Conservation (phyloP, 306 rosid species). For the Inga leiocalycina region DNA sequence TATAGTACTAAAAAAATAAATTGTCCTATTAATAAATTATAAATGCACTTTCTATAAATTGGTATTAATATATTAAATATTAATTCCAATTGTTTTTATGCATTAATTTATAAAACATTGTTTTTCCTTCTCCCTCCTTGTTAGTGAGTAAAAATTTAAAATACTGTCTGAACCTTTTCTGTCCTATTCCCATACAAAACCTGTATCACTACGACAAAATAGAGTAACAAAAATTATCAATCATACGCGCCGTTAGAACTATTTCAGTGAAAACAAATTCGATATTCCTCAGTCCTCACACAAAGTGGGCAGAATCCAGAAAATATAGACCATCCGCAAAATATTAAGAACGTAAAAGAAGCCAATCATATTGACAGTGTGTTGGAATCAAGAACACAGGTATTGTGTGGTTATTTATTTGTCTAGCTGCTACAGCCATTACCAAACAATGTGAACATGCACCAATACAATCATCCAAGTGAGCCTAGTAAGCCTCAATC, state of each 20-base stretch:
- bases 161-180: slow-evolving; percentile 38
- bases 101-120: slow-evolving; percentile 13
- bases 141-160: slow-evolving; percentile 6
- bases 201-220: slow-evolving; percentile 10
- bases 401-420: slow-evolving; percentile 39
- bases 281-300: slow-evolving; percentile 17
- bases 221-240: slow-evolving; percentile 19
- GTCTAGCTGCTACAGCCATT: slow-evolving; percentile 28
- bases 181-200: slow-evolving; percentile 21
- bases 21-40: not conserved
- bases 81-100: slow-evolving; percentile 22
- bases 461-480: slow-evolving; percentile 27
- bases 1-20: not conserved
- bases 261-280: not conserved
- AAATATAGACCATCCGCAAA: slow-evolving; percentile 24
- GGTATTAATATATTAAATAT: no score
- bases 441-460: slow-evolving; percentile 30
- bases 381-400: slow-evolving; percentile 25
- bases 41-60: not conserved
- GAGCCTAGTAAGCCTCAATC: slow-evolving; percentile 59
- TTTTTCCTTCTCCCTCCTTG: slow-evolving; percentile 19
- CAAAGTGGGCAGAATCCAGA: slow-evolving; percentile 18
- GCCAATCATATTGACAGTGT: slow-evolving; percentile 17
- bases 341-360: slow-evolving; percentile 15
- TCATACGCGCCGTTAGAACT: slow-evolving; percentile 12